phyloP scores from a whole-genome alignment of 1,284 basidiomycete species.

The Tremellales sp. region DNA sequence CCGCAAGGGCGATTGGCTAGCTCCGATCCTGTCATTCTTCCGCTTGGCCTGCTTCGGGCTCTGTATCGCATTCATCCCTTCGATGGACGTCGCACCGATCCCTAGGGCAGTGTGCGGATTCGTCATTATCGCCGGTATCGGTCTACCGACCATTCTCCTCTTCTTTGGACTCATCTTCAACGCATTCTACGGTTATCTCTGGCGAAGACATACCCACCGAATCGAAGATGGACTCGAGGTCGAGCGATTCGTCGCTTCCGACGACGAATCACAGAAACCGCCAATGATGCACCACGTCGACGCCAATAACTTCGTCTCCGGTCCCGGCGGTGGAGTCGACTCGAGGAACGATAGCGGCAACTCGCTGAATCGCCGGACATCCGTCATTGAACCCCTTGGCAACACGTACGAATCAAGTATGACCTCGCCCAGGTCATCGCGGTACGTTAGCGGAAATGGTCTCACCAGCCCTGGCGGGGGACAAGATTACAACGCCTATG shows the following conservation, averaged over 20 bases:
- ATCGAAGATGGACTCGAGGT: slow-evolving; percentile 46
- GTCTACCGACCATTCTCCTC: slow-evolving; percentile 52
- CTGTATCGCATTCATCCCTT: slow-evolving; percentile 45
- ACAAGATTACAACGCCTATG: background rate
- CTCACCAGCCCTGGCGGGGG: background rate
- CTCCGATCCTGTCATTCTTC: slow-evolving; percentile 35
- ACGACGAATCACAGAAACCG: slow-evolving; percentile 25
- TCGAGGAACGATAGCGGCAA: background rate
- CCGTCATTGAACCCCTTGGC: slow-evolving; percentile 32
- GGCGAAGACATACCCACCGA: slow-evolving; percentile 37
- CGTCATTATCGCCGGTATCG: slow-evolving; percentile 45
- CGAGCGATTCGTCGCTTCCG: slow-evolving; percentile 29
- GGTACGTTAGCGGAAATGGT: background rate
- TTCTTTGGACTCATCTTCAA: slow-evolving; percentile 82
- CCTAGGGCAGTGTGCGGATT: slow-evolving; percentile 44
- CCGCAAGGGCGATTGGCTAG: slow-evolving; percentile 46
- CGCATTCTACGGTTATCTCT: slow-evolving; percentile 42
- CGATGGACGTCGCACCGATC: slow-evolving; percentile 37
- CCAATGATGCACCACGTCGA: slow-evolving; percentile 27
- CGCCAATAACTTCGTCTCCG: slow-evolving; percentile 8
- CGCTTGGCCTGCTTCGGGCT: slow-evolving; percentile 44
- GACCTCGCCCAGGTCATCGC: slow-evolving; percentile 3
- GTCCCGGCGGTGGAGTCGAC: background rate
- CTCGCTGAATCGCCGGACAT: slow-evolving; percentile 14
- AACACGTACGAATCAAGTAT: slow-evolving; percentile 15